A percentile compares a stretch with the other conserved stretches of the same genome.
Conservation (phyloP, 352 stramenopile genomes). For the Phytophthora pini region DNA sequence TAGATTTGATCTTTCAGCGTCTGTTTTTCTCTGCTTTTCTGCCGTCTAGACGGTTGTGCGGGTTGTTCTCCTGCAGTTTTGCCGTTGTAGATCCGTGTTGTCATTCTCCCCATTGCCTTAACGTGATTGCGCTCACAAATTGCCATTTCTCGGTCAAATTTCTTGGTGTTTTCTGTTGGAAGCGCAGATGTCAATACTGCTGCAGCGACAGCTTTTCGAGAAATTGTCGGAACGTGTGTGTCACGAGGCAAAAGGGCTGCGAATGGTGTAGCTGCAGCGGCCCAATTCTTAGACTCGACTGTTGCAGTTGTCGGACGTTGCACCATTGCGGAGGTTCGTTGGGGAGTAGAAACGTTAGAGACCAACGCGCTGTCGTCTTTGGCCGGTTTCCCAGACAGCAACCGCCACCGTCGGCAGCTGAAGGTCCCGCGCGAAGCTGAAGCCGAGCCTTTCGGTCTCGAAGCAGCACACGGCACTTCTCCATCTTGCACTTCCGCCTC, state of each 20-base stretch:
- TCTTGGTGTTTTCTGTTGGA: slow-evolving; percentile 17
- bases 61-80: slow-evolving; percentile 11
- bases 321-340: slow-evolving; percentile 6
- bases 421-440: slow-evolving; percentile 36
- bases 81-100: slow-evolving; percentile 18
- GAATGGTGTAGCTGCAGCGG: slow-evolving; percentile 33
- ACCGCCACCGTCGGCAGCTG: slow-evolving; percentile 53
- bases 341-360: background rate
- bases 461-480: slow-evolving; percentile 5
- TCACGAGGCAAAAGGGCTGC: slow-evolving; percentile 25
- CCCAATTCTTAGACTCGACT: slow-evolving; percentile 31
- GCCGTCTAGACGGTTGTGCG: background rate
- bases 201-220: slow-evolving; percentile 31
- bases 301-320: slow-evolving; percentile 21
- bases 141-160: slow-evolving; percentile 40
- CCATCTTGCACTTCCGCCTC: slow-evolving; percentile 26
- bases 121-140: slow-evolving; percentile 37
- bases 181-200: slow-evolving; percentile 28
- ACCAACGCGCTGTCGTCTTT: slow-evolving; percentile 7
- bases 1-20: slow-evolving; percentile 39
- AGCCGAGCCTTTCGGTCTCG: slow-evolving; percentile 21
- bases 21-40: slow-evolving; percentile 17
- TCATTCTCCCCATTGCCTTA: slow-evolving; percentile 34
- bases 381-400: slow-evolving; percentile 36
- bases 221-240: slow-evolving; percentile 29